Evolutionary conservation across 2,329 filamentous ascomycete species (phyloP), one percentile per base, ranked within the genome.

Genomic region (Aureobasidium vineae): DNA sequence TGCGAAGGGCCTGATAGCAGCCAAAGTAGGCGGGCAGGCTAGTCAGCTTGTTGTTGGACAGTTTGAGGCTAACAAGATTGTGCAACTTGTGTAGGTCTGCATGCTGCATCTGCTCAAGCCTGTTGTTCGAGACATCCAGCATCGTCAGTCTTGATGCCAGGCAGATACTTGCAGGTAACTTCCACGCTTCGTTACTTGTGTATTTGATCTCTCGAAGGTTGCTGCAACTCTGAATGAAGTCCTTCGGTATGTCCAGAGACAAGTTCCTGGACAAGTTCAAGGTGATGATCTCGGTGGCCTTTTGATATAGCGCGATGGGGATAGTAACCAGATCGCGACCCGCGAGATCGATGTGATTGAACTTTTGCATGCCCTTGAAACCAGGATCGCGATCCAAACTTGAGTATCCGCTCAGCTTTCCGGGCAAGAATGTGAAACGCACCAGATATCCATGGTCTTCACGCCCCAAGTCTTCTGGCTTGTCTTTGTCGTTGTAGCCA

Each of bases 371-470:
- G 73, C 92, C 92, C 74, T 86, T 88, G 70, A 96, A 87, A 31
- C 89, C 90, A 59, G 92, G 85, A 73, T 98, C 94, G 70, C 83
- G 83, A 70, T 93, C 89, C 28, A 90, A 82, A 68, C 84, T 87
- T 50, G 88, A 81, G 70, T 81, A 93, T 57, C 93, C 92, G 75
- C 88, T 93, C 76, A 97, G 90, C 73, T 94, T 91, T 23, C 90
- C 89, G 19, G 94, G 93, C 67, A 97, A 82, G 77, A 99, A 99
- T 68, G 95, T 92, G 79, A 99, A 98, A 6, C 95, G 90, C 75
- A 93, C 96, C 15, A 99, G 84, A 72, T 98, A 99, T 75, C 93
- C 96, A 77, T 98, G 97, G 80, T 99, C 95, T 77, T 99, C 95
- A 66, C 95, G 88, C 33, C 95, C 95, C 63, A 99, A 86, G 69